These are phyloP conservation scores for Abrus precatorius DNA, from an alignment of 306 rosid genomes.

Conservation along the genomic window DNA sequence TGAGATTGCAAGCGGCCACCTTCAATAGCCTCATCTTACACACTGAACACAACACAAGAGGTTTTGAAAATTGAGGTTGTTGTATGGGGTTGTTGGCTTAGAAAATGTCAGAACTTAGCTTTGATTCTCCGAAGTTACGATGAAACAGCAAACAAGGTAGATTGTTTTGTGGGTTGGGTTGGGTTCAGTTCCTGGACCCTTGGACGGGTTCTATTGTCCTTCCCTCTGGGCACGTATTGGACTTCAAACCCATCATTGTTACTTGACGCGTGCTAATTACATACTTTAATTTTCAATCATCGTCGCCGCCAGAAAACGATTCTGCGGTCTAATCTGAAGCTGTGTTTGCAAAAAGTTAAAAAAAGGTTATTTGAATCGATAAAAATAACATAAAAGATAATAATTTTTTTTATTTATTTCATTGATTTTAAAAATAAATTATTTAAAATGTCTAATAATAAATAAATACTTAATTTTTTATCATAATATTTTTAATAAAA, in stretches of 20 bases:
- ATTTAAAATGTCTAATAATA: too few relatives aligned
- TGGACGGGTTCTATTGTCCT: constrained; percentile 49
- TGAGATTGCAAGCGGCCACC: constrained; percentile 90
- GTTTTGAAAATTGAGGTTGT: neutral
- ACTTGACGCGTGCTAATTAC: neutral
- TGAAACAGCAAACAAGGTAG: neutral
- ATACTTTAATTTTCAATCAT: neutral
- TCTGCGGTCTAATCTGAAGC: too few relatives aligned
- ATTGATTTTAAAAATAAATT: too few relatives aligned
- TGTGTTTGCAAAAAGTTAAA: too few relatives aligned
- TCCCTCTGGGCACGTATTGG: constrained; percentile 22
- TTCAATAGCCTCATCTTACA: constrained; percentile 82
- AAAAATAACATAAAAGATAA: too few relatives aligned
- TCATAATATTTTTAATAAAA: too few relatives aligned
- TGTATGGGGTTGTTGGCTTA: neutral
- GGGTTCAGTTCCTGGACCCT: constrained; percentile 41
- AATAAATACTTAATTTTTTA: too few relatives aligned
- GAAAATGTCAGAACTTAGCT: neutral
- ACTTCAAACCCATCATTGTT: neutral
- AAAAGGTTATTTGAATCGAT: too few relatives aligned
- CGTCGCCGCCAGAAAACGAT: too few relatives aligned
- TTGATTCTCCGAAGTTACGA: constrained; percentile 45
- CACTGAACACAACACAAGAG: neutral
- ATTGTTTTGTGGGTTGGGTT: neutral
- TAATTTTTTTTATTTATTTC: too few relatives aligned